These are phyloP conservation scores for Aaosphaeria arxii DNA, from an alignment of 2,329 filamentous ascomycete species.

Conservation along the genomic window DNA sequence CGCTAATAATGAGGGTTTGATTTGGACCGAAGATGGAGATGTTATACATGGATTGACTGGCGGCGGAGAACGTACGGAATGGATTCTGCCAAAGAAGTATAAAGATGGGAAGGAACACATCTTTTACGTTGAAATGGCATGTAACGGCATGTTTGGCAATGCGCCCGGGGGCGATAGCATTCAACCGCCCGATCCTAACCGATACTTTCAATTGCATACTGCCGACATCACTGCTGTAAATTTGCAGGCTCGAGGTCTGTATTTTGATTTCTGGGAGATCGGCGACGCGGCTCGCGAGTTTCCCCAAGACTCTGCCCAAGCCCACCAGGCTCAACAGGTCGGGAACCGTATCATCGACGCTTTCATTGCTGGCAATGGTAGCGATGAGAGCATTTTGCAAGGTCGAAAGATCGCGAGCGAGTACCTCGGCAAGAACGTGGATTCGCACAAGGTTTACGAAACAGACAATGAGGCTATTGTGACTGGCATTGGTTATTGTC, in stretches of 20 bases:
- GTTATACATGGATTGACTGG: slow-evolving; percentile 91
- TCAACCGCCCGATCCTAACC: slow-evolving; percentile 83
- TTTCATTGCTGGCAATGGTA: slow-evolving; percentile 75
- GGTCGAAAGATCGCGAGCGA: slow-evolving; percentile 79
- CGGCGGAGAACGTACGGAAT: slow-evolving; percentile 82
- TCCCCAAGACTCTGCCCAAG: slow-evolving; percentile 80
- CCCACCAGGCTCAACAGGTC: slow-evolving; percentile 79
- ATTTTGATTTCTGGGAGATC: slow-evolving; percentile 95
- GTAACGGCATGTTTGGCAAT: slow-evolving; percentile 98
- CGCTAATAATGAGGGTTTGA: slow-evolving; percentile 86
- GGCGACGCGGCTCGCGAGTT: slow-evolving; percentile 89
- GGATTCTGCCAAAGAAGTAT: slow-evolving; percentile 80
- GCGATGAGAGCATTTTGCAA: slow-evolving; percentile 70
- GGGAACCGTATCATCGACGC: slow-evolving; percentile 86
- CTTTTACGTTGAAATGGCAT: slow-evolving; percentile 97
- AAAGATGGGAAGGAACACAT: slow-evolving; percentile 82
- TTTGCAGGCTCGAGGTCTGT: slow-evolving; percentile 75
- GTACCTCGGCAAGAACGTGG: slow-evolving; percentile 73
- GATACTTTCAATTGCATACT: slow-evolving; percentile 69
- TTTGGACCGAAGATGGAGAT: slow-evolving; percentile 88
- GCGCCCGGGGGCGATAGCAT: slow-evolving; percentile 80
- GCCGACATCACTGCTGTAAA: slow-evolving; percentile 91
- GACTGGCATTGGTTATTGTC: slow-evolving; percentile 89
- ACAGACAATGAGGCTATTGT: slow-evolving; percentile 72
- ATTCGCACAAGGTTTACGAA: slow-evolving; percentile 82